Evolutionary conservation across 2,329 filamentous ascomycete species (phyloP), one percentile per base, ranked within the genome.

Genomic region (Penicillium sp.): DNA sequence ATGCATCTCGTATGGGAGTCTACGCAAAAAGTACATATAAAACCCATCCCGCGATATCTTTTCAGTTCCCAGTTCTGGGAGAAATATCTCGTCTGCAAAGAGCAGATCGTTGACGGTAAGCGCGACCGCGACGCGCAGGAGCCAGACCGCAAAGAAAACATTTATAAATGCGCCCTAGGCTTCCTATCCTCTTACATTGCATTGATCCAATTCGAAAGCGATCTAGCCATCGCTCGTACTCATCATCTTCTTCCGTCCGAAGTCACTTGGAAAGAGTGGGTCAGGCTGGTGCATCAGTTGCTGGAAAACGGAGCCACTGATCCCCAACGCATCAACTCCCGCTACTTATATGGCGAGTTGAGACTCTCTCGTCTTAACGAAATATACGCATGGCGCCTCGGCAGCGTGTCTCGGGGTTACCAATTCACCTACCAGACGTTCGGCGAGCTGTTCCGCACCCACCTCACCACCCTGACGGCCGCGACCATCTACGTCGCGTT

Each of bases 261-360:
- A 0, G 25, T 65, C 1, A 56, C 41, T 4, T 68, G 61, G 61
- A 25, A 25, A 25, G 24, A 25, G 7, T 25, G 24, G 24, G 24
- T 25, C 24, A 25, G 7, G 4, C 24, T 25, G 24, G 24, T 25
- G 24, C 24, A 7, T 25, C 24, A 25, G 7, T 25, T 25, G 24
- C 24, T 25, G 4, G 24, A 4, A 25, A 25, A 25, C 7, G 24
- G 24, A 25, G 24, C 24, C 24, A 25, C 24, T 7, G 24, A 25
- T 25, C 24, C 24, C 24, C 4, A 25, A 25, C 4, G 61, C 5
- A 61, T 76, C 41, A 64, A 76, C 50, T 50, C 46, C 36, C 73
- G 74, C 1, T 79, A 74, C 54, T 48, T 63, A 33, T 73, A 73
- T 46, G 74, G 72, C 18, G 76, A 79, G 63, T 25, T 79, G 16